phyloP scores from a whole-genome alignment of 345 rosid species.

The Melastoma malabathricum region DNA sequence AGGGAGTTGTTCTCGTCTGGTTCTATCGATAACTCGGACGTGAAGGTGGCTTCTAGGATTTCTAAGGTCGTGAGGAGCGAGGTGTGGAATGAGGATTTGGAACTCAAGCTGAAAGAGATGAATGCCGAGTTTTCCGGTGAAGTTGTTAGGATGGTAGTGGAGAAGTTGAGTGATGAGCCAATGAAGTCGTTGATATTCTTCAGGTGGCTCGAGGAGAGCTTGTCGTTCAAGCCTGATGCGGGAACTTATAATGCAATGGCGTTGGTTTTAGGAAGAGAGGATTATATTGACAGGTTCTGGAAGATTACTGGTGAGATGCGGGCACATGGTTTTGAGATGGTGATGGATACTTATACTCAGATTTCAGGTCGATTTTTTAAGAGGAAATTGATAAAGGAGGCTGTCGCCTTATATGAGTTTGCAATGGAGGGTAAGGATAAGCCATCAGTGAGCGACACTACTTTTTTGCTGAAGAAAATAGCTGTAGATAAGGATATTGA shows the following conservation, averaged over 20 bases:
- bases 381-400: conserved; percentile 57
- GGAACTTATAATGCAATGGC: no score
- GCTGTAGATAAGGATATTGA: conserved; percentile 45
- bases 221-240: no score
- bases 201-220: no score
- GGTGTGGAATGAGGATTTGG: conserved; percentile 64
- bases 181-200: no score
- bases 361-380: conserved; percentile 44
- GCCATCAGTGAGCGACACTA: conserved; percentile 38
- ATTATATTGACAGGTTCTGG: conserved; percentile 20
- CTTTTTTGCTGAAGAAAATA: conserved; percentile 56
- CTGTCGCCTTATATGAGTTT: conserved; percentile 60
- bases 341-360: conserved; percentile 38
- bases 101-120: conserved; percentile 18
- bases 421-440: conserved; percentile 51
- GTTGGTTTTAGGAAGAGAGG: no score
- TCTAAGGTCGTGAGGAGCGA: conserved; percentile 55
- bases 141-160: no score
- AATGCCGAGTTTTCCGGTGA: no score
- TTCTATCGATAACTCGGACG: conserved; percentile 36
- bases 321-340: conserved; percentile 47
- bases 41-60: conserved; percentile 30
- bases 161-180: no score
- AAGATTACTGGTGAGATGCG: conserved; percentile 61
- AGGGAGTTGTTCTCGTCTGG: conserved; percentile 43